Evolutionary conservation across 495 filamentous ascomycete species (phyloP).

Genomic region (Podospora comata): DNA sequence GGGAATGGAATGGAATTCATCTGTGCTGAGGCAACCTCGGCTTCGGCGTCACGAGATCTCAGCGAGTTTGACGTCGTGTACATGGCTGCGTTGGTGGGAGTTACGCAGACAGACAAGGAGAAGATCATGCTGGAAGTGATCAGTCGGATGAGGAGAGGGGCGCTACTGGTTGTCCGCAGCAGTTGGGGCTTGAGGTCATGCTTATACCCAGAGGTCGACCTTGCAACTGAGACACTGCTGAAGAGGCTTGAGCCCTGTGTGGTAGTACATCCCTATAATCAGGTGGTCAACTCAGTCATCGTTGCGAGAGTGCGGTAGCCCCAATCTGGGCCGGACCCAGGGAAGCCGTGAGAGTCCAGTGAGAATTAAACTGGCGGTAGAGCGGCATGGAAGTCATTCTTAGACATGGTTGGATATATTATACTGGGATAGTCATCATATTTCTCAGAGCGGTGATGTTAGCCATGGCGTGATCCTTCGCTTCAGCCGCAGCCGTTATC

Average conservation of each 20-base stretch:
- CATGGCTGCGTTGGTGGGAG: conserved; percentile 32
- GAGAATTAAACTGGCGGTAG: not conserved
- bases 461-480: not conserved
- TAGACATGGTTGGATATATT: not conserved
- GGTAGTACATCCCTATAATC: conserved; percentile 29
- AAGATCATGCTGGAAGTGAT: conserved; percentile 25
- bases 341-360: too few relatives aligned
- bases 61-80: conserved; percentile 33
- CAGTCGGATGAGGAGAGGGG: conserved; percentile 25
- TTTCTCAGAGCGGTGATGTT: not conserved
- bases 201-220: conserved; percentile 33
- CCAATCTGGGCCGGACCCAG: not conserved
- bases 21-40: conserved; percentile 24
- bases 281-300: conserved; percentile 35
- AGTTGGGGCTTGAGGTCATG: conserved; percentile 28
- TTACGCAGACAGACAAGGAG: conserved; percentile 31
- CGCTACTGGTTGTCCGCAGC: conserved; percentile 30
- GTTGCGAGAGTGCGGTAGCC: conserved; percentile 25
- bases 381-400: not conserved
- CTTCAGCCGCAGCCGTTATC: not conserved
- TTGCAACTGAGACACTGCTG: conserved; percentile 22
- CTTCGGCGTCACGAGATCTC: conserved; percentile 11
- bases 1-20: conserved; percentile 32
- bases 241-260: conserved; percentile 25
- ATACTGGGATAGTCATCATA: not conserved